Percentiles rank a stretch among this genome's conserved stretches.
These are phyloP conservation scores for Candida buenavistaensis DNA, from an alignment of 1,139 yeast genomes.

Conservation along the genomic window DNA sequence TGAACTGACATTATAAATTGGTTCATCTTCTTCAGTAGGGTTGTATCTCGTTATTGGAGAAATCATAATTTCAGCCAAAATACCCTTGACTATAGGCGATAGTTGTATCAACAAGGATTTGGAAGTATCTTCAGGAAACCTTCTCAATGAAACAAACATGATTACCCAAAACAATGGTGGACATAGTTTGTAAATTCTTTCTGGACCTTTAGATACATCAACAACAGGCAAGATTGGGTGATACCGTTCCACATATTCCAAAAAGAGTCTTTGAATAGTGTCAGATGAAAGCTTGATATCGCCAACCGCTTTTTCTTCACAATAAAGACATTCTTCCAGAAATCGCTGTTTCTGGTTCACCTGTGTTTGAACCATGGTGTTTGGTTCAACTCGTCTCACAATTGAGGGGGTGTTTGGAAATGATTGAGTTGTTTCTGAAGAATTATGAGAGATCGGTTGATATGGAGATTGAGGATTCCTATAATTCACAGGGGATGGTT, in stretches of 20 bases:
- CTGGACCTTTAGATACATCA: conserved; percentile 80
- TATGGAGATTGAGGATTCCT: conserved; percentile 3
- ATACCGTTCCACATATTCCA: conserved; percentile 71
- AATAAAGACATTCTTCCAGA: conserved; percentile 43
- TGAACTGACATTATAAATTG: conserved; percentile 84
- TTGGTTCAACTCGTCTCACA: conserved; percentile 14
- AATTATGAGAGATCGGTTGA: conserved; percentile 6
- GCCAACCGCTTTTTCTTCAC: conserved; percentile 70
- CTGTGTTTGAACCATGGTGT: not conserved
- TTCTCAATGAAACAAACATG: conserved; percentile 76
- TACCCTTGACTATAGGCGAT: conserved; percentile 70
- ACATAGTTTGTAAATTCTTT: conserved; percentile 69
- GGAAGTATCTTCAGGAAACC: conserved; percentile 44
- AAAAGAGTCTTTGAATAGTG: conserved; percentile 62
- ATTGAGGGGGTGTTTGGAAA: conserved; percentile 38
- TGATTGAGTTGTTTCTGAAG: conserved; percentile 25
- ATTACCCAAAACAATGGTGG: conserved; percentile 95
- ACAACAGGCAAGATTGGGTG: conserved; percentile 89
- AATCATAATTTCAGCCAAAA: conserved; percentile 83
- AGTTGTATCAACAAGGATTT: conserved; percentile 49
- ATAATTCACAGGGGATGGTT: no score
- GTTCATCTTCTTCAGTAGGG: conserved; percentile 73
- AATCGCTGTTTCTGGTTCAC: conserved; percentile 17
- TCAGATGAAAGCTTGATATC: conserved; percentile 59
- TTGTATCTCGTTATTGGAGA: conserved; percentile 85